These are phyloP conservation scores for Fraxinus xanthoxyloides DNA, from an alignment of 305 asterid genomes.

Conservation along the genomic window DNA sequence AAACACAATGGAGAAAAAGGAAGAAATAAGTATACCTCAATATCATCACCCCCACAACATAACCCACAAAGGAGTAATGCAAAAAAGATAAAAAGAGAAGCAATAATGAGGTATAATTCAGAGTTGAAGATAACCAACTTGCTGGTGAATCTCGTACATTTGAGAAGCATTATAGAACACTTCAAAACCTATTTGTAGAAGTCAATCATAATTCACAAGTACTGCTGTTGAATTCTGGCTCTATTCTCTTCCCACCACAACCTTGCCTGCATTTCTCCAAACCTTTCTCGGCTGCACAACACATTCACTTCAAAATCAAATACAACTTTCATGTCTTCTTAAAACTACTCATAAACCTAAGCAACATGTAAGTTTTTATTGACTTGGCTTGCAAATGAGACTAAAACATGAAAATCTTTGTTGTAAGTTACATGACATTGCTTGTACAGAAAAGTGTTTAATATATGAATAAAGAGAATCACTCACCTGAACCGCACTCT, in stretches of 20 bases:
- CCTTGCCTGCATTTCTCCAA: conserved; percentile 87
- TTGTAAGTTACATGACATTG: background rate
- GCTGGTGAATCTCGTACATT: conserved; percentile 15
- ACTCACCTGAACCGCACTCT: conserved; percentile 86
- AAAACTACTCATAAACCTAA: background rate
- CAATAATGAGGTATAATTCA: conserved; percentile 8
- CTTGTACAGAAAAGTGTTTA: background rate
- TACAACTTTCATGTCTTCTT: background rate
- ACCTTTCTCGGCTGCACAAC: conserved; percentile 81
- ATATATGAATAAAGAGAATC: conserved; percentile 17
- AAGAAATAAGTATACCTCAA: background rate
- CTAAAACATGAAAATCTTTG: background rate
- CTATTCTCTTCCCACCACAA: conserved; percentile 89
- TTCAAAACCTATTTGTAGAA: conserved; percentile 13
- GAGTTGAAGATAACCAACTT: conserved; percentile 11
- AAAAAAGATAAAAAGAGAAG: background rate
- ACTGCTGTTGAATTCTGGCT: conserved; percentile 85
- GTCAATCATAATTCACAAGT: conserved; percentile 39
- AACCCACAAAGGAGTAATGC: background rate
- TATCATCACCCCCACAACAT: background rate
- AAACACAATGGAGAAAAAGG: background rate
- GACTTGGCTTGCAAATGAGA: background rate
- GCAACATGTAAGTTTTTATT: background rate
- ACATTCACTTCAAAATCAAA: conserved; percentile 26
- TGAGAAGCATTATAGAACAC: conserved; percentile 2